Percentiles rank a stretch among this genome's conserved stretches.
phyloP scores from a whole-genome alignment of 495 filamentous ascomycete genomes.

The Lentithecium fluviatile region DNA sequence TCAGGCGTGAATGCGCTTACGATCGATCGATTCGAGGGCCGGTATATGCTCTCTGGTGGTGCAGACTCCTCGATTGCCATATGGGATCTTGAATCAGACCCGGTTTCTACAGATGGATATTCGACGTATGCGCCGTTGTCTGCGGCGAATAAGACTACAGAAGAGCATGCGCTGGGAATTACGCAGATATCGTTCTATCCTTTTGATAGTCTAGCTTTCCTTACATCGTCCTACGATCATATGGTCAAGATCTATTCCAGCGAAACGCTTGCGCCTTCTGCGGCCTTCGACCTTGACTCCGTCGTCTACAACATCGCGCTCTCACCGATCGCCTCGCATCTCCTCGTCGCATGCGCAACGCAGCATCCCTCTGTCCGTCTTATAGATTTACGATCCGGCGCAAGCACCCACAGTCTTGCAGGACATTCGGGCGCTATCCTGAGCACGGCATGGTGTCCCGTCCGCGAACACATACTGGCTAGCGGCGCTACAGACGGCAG shows the following conservation, averaged over 20 bases:
- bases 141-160: conserved; percentile 35
- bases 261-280: conserved; percentile 56
- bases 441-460: conserved; percentile 75
- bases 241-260: conserved; percentile 78
- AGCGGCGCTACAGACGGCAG: conserved; percentile 75
- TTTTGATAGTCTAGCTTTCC: conserved; percentile 75
- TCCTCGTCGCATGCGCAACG: conserved; percentile 81
- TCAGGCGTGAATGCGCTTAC: conserved; percentile 73
- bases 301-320: conserved; percentile 74
- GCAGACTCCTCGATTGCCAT: conserved; percentile 74
- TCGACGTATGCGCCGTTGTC: conserved; percentile 13
- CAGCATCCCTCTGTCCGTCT: conserved; percentile 77
- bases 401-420: conserved; percentile 71
- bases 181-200: conserved; percentile 87
- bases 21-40: conserved; percentile 73
- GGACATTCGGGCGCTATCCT: conserved; percentile 72
- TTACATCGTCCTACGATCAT: conserved; percentile 81
- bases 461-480: conserved; percentile 72
- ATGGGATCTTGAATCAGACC: conserved; percentile 70
- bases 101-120: conserved; percentile 47
- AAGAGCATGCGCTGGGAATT: conserved; percentile 72
- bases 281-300: conserved; percentile 67
- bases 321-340: conserved; percentile 66
- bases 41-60: conserved; percentile 79
- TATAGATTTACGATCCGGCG: conserved; percentile 76